A percentile compares a stretch with the other conserved stretches of the same genome.
phyloP scores from a whole-genome alignment of 2,329 filamentous ascomycete genomes.

The Purpureocillium takamizusanense region DNA sequence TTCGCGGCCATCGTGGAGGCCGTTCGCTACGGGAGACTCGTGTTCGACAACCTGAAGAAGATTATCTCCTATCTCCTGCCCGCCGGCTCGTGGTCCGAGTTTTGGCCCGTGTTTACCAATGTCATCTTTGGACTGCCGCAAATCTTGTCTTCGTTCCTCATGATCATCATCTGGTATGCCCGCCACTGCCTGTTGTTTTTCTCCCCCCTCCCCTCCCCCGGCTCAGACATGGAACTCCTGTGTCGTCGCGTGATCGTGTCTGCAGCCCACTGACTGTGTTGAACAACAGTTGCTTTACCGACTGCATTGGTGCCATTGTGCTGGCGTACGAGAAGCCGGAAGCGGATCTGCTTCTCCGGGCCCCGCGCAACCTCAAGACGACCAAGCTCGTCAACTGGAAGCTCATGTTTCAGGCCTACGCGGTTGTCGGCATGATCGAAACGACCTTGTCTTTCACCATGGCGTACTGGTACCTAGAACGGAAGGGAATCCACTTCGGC shows the following conservation, averaged over 20 bases:
- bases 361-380: slow-evolving; percentile 57
- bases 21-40: slow-evolving; percentile 61
- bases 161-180: slow-evolving; percentile 53
- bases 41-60: slow-evolving; percentile 73
- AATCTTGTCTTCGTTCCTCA: slow-evolving; percentile 62
- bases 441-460: slow-evolving; percentile 52
- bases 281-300: slow-evolving; percentile 59
- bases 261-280: slow-evolving; percentile 9
- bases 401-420: slow-evolving; percentile 64
- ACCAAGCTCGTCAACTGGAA: slow-evolving; percentile 68
- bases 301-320: slow-evolving; percentile 62
- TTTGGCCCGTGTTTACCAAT: slow-evolving; percentile 67
- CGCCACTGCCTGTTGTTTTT: background rate
- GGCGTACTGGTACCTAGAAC: slow-evolving; percentile 56
- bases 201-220: too few species aligned
- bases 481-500: slow-evolving; percentile 54
- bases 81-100: slow-evolving; percentile 64
- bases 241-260: too few species aligned
- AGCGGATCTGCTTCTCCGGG: slow-evolving; percentile 61
- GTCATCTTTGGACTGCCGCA: slow-evolving; percentile 66
- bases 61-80: slow-evolving; percentile 58
- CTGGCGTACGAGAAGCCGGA: slow-evolving; percentile 72
- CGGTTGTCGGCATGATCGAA: slow-evolving; percentile 56
- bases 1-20: slow-evolving; percentile 66
- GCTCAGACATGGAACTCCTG: too few species aligned